Evolutionary conservation across 1,284 basidiomycete species (phyloP), one percentile per base, ranked within the genome.

Genomic region (Ganoderma lucidum): DNA sequence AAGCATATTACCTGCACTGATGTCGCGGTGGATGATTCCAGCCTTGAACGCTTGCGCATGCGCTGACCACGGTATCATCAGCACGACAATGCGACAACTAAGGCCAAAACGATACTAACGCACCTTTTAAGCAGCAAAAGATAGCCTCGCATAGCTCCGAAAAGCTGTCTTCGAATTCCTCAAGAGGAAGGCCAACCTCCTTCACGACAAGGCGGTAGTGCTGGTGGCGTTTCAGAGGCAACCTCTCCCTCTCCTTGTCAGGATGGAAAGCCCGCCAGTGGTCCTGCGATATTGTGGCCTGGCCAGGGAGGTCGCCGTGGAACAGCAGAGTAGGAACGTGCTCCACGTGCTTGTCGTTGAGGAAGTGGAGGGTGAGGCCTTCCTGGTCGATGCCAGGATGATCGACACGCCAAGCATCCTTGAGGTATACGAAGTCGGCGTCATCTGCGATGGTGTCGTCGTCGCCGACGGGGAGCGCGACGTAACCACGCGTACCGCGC

Each of bases 351-450:
- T 70, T 39, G 1, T 39, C 5, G n/a, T 76, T 60, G 1, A 80
- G 71, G 3, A 60, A 28, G 14, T 65, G 62, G 44, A 79, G 76
- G 5, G 74, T 71, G 2, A 67, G 59, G 30, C 73, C 75, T 48
- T 79, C 79, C 6, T 68, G 62, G 5, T 67, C 35, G 37, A 75
- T 65, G 4, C 64, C 70, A n/a, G 53, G 44, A 19, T 68, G 37
- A 12, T 72, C 65, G 32, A 73, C 65, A 4, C 78, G 66, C 77
- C 77, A 79, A 3, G 69, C 68, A 55, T 78, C 77, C 68, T 78
- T 78, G 45, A 78, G 63, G 56, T 74, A 76, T 41, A 75, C 73
- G 4, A 73, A 65, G 3, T 63, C 42, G 19, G 41, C 61, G 12
- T 44, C 45, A n/a, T 2, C 23, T n/a, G 2, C 5, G 23, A 9